phyloP scores from a whole-genome alignment of 1,139 yeast genomes.

The Debaryomyces fabryi region DNA sequence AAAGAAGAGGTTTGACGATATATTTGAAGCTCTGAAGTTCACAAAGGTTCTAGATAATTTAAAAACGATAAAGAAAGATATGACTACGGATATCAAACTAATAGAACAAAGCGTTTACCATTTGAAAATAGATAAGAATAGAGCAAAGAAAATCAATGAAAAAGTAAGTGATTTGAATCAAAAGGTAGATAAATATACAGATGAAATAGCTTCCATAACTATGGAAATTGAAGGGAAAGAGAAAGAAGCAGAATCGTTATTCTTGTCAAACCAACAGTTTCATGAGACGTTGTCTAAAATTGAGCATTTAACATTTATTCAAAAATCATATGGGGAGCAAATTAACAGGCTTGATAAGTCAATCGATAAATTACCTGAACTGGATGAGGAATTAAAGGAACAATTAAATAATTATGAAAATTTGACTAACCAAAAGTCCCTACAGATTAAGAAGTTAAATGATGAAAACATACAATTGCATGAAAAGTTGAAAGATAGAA shows the following conservation, averaged over 20 bases:
- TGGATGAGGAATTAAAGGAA: conserved; percentile 52
- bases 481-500: conserved; percentile 22
- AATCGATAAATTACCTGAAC: conserved; percentile 49
- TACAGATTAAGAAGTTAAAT: conserved; percentile 23
- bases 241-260: conserved; percentile 61
- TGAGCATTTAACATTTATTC: conserved; percentile 57
- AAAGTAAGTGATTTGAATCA: conserved; percentile 48
- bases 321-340: conserved; percentile 48
- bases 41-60: conserved; percentile 87
- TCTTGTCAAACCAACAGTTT: conserved; percentile 79
- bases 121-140: conserved; percentile 67
- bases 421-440: conserved; percentile 41
- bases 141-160: conserved; percentile 62
- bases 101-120: conserved; percentile 80
- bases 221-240: conserved; percentile 55
- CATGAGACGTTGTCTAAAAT: conserved; percentile 69
- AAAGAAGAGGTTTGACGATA: conserved; percentile 93
- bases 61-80: conserved; percentile 75
- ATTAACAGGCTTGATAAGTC: conserved; percentile 49
- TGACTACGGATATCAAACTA: conserved; percentile 71
- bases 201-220: conserved; percentile 54
- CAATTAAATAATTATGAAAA: conserved; percentile 58
- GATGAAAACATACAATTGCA: conserved; percentile 14
- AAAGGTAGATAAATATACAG: conserved; percentile 48
- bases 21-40: conserved; percentile 91